phyloP scores from a whole-genome alignment of 768 basidiomycete genomes.

The Paxillus ammoniavirescens region DNA sequence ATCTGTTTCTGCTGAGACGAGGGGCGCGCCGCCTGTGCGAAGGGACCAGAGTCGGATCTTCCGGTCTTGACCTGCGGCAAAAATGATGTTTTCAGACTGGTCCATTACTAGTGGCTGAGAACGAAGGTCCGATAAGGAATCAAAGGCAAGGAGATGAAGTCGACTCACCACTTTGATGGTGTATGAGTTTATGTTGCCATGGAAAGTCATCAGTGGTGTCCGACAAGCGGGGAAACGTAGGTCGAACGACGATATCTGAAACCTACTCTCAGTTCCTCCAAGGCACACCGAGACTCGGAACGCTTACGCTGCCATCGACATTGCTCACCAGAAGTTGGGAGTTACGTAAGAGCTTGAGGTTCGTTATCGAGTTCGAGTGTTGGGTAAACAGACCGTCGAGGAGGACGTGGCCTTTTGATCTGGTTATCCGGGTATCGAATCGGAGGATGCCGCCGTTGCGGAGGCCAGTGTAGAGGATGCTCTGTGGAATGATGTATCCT shows the following conservation, averaged over 20 bases:
- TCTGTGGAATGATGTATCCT: conserved; percentile 30
- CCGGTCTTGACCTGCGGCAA: conserved; percentile 67
- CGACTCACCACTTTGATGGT: conserved; percentile 49
- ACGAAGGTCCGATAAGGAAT: conserved; percentile 4
- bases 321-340: conserved; percentile 55
- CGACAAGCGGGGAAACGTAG: conserved; percentile 49
- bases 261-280: not conserved
- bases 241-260: conserved; percentile 61
- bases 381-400: conserved; percentile 36
- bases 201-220: conserved; percentile 46
- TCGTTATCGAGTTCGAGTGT: conserved; percentile 48
- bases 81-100: conserved; percentile 54
- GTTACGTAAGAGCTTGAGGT: conserved; percentile 49
- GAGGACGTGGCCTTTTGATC: conserved; percentile 37
- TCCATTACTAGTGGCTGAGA: conserved; percentile 62
- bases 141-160: not conserved
- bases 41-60: conserved; percentile 71
- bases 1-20: conserved; percentile 12
- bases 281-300: not conserved
- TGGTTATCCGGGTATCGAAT: conserved; percentile 55
- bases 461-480: conserved; percentile 52
- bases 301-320: conserved; percentile 58
- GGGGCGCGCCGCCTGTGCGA: conserved; percentile 41
- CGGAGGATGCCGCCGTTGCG: conserved; percentile 58
- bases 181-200: conserved; percentile 59